phyloP scores from a whole-genome alignment of 441 rosid genomes.

The Populus hybrid region DNA sequence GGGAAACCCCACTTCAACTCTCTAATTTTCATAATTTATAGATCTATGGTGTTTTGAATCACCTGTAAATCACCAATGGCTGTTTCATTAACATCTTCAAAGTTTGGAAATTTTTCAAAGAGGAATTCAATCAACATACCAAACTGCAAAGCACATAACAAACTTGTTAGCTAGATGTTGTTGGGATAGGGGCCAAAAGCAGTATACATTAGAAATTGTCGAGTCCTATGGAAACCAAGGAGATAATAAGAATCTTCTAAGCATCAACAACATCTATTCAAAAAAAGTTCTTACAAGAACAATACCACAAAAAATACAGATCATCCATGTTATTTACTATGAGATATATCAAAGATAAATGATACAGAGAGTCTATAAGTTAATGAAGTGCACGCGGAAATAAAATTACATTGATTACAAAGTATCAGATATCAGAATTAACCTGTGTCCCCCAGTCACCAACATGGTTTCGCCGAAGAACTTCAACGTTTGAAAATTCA shows the following conservation, averaged over 20 bases:
- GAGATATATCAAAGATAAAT: background rate
- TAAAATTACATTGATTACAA: background rate
- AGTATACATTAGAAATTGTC: background rate
- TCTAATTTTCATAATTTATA: background rate
- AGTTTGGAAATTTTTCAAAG: slow-evolving; percentile 70
- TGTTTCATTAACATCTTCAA: slow-evolving; percentile 58
- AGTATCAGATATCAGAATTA: slow-evolving; percentile 15
- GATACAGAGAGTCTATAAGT: background rate
- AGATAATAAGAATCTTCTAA: background rate
- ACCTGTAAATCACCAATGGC: slow-evolving; percentile 96
- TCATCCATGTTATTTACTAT: background rate
- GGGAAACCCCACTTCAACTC: background rate
- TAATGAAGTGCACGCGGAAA: background rate
- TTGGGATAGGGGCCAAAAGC: background rate
- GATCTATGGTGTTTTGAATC: slow-evolving; percentile 13
- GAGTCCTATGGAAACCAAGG: background rate
- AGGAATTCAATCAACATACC: slow-evolving; percentile 95
- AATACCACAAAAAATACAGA: background rate
- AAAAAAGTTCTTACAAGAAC: background rate
- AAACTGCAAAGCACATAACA: slow-evolving; percentile 53
- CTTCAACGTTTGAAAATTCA: slow-evolving; percentile 80
- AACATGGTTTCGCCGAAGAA: slow-evolving; percentile 93
- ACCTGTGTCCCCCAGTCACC: slow-evolving; percentile 99
- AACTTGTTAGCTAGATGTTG: slow-evolving; percentile 8
- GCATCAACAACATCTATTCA: background rate